A percentile compares a stretch with the other conserved stretches of the same genome.
These are phyloP conservation scores for Colletotrichum sp. DNA, from an alignment of 2,329 filamentous ascomycete genomes.

Conservation along the genomic window DNA sequence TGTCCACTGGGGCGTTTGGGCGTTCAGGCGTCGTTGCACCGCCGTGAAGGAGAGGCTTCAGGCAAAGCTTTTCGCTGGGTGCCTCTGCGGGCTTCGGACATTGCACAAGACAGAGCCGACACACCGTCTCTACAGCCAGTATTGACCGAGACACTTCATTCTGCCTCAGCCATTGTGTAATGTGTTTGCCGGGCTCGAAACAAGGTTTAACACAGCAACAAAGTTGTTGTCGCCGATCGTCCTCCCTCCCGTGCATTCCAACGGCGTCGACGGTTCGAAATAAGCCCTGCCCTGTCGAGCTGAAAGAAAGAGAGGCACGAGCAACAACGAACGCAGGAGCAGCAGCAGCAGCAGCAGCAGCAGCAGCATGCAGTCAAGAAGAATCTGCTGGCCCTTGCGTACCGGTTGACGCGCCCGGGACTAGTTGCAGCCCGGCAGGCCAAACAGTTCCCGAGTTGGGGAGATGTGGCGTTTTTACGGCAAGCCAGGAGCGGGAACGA, in stretches of 20 bases:
- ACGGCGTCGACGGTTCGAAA: not conserved
- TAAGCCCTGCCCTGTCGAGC: not conserved
- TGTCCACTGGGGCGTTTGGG: not conserved
- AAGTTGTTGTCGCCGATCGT: not conserved
- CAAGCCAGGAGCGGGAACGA: not conserved
- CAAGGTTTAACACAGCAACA: not conserved
- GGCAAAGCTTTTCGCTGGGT: not conserved
- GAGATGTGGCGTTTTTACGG: not conserved
- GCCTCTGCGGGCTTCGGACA: not conserved
- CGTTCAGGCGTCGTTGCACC: not conserved
- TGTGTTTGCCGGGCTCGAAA: not conserved
- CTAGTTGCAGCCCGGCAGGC: not conserved
- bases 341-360: not conserved
- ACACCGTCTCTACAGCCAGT: not conserved
- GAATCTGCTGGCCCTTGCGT: not conserved
- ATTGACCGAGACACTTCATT: slow-evolving; percentile 1
- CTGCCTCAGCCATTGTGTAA: not conserved
- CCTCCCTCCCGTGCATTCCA: not conserved
- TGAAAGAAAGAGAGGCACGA: not conserved
- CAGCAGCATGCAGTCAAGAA: not conserved
- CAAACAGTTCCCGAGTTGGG: not conserved
- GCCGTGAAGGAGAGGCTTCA: not conserved
- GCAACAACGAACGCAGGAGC: not conserved
- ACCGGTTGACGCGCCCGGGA: not conserved
- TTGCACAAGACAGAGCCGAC: not conserved